Conservation (phyloP, 139 green algal genomes). For the Closterium sp. region DNA sequence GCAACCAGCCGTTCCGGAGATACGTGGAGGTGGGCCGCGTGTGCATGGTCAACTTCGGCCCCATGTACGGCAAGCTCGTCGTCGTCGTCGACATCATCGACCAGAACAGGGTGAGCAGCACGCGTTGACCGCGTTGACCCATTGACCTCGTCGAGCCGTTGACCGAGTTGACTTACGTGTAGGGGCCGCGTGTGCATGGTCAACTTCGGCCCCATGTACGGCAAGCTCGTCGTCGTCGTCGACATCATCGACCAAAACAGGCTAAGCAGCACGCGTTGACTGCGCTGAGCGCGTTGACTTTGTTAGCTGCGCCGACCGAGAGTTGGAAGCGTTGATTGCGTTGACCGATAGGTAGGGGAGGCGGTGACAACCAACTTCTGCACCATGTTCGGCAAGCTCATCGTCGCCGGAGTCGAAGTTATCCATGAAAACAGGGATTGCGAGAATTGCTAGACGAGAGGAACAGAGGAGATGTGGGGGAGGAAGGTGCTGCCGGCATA, state of each 20-base stretch:
- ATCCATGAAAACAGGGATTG: not conserved
- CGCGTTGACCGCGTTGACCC: not conserved
- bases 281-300: not conserved
- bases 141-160: not conserved
- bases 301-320: not conserved
- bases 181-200: constrained; percentile 91
- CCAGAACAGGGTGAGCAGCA: constrained; percentile 81
- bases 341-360: not conserved
- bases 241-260: constrained; percentile 92
- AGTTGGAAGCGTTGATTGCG: no score
- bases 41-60: constrained; percentile 84
- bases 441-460: not conserved
- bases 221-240: constrained; percentile 82
- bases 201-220: constrained; percentile 72
- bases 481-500: not conserved
- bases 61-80: constrained; percentile 80
- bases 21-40: constrained; percentile 93
- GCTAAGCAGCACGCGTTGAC: constrained; percentile 58
- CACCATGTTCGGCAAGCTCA: constrained; percentile 75
- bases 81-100: constrained; percentile 88
- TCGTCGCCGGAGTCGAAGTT: constrained; percentile 64
- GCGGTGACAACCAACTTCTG: constrained; percentile 87
- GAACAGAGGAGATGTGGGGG: not conserved
- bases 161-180: not conserved
- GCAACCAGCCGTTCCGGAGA: constrained; percentile 39